Base-by-base conservation (phyloP, 805 yeast genomes). In the Candida tammaniensis region DNA sequence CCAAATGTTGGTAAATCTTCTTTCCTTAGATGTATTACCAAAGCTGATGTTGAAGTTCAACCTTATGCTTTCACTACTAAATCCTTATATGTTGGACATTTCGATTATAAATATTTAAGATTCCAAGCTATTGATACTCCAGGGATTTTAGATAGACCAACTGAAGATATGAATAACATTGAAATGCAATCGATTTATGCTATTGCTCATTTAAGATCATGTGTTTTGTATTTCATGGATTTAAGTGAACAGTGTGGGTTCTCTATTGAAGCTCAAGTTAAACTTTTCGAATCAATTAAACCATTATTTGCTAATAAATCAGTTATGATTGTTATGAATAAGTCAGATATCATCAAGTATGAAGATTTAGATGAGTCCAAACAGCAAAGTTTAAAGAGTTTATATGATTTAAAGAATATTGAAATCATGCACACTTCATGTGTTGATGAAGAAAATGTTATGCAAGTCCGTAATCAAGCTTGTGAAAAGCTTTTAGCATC, bases 111-210 rank as follows among this genome's bases (percentile, higher is more conserved):
- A 69, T 94, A 93, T 64, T 72, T 93, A 56, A 76, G 99, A 56
- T 93, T 93, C 72, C 99, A 93, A 72, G 98, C 98, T 37, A 93
- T 93, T 57, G 99, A 93, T 66, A 93, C 98, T 24, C 98, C 99
- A 21, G 99, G 99, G 72, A 89, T 93, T 54, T 73, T 93, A 60
- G 99, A 93, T 66, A 81, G 98, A 63, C 98, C 98, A 41, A 88
- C 97, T 28, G 99, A 93, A 65, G 98, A 93, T 61, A 93, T 93
- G 99, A 93, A 93, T 73, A 93, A 93, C 67, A 93, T 93, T 63
- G 99, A 93, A 72, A 93, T 93, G 98, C 99, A 93, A 71, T 85
- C 95, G 32, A 93, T 93, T 55, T 93, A 93, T 55, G 98, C 98
- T 43, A 88, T 93, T 72, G 98, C 98, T 21, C 98, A 93, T 66